Evolutionary conservation across 345 rosid genomes (phyloP).

Genomic region (Lagerstroemia speciosa): DNA sequence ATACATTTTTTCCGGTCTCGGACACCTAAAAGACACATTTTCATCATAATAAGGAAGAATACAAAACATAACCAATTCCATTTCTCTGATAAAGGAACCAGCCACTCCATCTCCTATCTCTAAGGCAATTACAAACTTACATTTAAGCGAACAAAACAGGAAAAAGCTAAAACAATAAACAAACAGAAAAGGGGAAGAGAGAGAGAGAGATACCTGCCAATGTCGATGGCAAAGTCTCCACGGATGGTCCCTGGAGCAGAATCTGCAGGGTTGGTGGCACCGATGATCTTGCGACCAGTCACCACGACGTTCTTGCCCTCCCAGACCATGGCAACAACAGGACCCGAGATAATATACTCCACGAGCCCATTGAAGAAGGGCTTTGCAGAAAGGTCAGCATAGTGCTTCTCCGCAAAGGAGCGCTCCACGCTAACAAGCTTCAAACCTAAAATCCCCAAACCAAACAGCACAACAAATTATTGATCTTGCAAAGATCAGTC

Average conservation of each 20-base stretch:
- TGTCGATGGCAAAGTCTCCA: constrained; percentile 80
- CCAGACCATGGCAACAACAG: constrained; percentile 97
- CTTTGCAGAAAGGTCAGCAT: constrained; percentile 67
- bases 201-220: constrained; percentile 51
- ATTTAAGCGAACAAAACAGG: neutral
- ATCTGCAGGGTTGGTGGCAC: constrained; percentile 92
- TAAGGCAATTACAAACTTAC: no score
- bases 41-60: no score
- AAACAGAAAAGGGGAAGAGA: no score
- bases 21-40: no score
- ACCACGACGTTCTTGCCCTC: constrained; percentile 80
- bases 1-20: no score
- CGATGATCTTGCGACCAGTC: constrained; percentile 86
- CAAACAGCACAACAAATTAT: neutral
- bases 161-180: neutral
- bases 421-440: constrained; percentile 63
- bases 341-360: constrained; percentile 86
- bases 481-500: neutral
- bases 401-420: constrained; percentile 82
- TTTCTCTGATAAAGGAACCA: no score
- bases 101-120: no score
- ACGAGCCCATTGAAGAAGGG: constrained; percentile 87
- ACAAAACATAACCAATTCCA: no score
- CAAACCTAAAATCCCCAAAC: constrained; percentile 41
- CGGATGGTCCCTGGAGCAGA: constrained; percentile 96